Evolutionary conservation across 1,139 yeast genomes (phyloP).

Genomic region (Candida labiduridarum): DNA sequence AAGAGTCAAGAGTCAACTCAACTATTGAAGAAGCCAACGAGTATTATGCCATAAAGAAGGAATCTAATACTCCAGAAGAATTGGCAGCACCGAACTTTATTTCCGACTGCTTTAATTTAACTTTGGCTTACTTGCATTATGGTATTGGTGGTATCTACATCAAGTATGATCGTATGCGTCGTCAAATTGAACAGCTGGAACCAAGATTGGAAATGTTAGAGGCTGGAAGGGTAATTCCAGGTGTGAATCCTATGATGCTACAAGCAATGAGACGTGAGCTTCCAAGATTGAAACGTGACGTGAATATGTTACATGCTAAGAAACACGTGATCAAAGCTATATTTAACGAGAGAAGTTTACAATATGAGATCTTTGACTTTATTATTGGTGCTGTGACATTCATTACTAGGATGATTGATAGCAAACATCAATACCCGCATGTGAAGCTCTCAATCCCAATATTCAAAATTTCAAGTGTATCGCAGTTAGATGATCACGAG

Average conservation of each 20-base stretch:
- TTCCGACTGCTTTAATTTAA: constrained; percentile 82
- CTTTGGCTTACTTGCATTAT: constrained; percentile 79
- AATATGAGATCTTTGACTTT: constrained; percentile 73
- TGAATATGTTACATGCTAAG: constrained; percentile 43
- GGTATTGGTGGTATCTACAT: constrained; percentile 82
- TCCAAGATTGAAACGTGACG: constrained; percentile 46
- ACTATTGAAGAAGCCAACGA: constrained; percentile 70
- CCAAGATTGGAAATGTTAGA: constrained; percentile 54
- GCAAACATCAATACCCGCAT: constrained; percentile 64
- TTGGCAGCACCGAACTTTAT: constrained; percentile 65
- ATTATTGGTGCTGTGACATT: constrained; percentile 75
- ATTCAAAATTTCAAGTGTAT: constrained; percentile 49
- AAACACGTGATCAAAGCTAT: constrained; percentile 62
- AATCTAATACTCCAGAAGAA: constrained; percentile 18
- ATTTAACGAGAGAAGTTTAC: constrained; percentile 55
- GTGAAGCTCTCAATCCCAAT: constrained; percentile 63
- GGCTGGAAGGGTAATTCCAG: constrained; percentile 29
- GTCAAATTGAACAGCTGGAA: constrained; percentile 52
- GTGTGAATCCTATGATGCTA: constrained; percentile 33
- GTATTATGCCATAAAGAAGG: constrained; percentile 37
- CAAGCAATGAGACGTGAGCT: constrained; percentile 38
- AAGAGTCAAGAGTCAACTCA: constrained; percentile 83
- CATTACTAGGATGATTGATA: constrained; percentile 72
- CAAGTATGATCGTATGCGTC: constrained; percentile 56
- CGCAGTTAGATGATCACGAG: constrained; percentile 68